A percentile compares a stretch with the other conserved stretches of the same genome.
Evolutionary conservation across 768 basidiomycete genomes (phyloP).

Genomic region (Auricularia auricula-judae): DNA sequence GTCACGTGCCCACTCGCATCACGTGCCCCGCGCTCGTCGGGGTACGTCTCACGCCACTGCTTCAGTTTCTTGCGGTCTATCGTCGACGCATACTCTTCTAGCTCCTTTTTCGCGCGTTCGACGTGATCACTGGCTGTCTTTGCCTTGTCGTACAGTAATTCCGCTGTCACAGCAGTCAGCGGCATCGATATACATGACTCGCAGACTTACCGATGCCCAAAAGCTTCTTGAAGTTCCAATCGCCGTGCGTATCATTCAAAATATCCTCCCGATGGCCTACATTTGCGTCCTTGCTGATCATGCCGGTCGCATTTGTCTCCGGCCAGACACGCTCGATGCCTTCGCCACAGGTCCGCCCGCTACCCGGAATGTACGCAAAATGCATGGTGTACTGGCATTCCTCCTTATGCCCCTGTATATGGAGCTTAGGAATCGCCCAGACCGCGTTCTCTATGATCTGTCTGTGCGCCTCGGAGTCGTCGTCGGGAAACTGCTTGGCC

Average conservation of each 20-base stretch:
- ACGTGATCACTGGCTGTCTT: neutral
- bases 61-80: neutral
- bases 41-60: neutral
- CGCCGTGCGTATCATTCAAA: neutral
- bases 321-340: neutral
- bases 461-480: neutral
- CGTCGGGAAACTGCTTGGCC: neutral
- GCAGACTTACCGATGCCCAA: neutral
- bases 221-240: neutral
- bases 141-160: neutral
- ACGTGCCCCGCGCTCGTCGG: neutral
- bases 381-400: neutral
- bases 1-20: neutral
- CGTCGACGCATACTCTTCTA: neutral
- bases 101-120: neutral
- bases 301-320: neutral
- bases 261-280: neutral
- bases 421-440: neutral
- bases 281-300: neutral
- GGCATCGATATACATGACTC: too few relatives aligned
- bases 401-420: neutral
- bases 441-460: neutral
- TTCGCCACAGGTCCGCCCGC: neutral
- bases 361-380: neutral
- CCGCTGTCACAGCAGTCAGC: neutral